A percentile compares a stretch with the other conserved stretches of the same genome.
phyloP scores from a whole-genome alignment of 2,329 filamentous ascomycete species.

The Pyrenophora teres region DNA sequence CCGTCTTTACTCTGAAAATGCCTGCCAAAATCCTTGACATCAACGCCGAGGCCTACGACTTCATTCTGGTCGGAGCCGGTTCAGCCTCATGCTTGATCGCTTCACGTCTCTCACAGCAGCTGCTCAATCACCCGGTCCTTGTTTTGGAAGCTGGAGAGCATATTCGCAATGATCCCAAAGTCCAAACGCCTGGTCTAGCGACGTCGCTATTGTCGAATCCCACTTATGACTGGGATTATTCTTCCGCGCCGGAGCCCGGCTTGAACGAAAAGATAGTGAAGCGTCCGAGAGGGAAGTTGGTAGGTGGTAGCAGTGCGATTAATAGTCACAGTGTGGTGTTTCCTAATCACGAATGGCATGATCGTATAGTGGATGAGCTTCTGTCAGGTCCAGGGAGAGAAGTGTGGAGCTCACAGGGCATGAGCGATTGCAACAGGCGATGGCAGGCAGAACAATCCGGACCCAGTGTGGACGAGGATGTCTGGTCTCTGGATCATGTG shows the following conservation, averaged over 20 bases:
- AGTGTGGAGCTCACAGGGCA: slow-evolving; percentile 17
- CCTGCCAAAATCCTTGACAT: background rate
- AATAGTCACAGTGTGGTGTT: slow-evolving; percentile 29
- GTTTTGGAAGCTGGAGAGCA: slow-evolving; percentile 25
- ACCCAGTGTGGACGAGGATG: background rate
- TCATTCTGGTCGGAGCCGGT: slow-evolving; percentile 22
- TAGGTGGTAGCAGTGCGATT: slow-evolving; percentile 26
- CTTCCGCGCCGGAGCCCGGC: slow-evolving; percentile 15
- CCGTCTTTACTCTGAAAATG: slow-evolving; percentile 1
- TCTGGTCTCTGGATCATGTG: slow-evolving; percentile 10
- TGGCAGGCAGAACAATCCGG: slow-evolving; percentile 14
- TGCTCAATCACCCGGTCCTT: slow-evolving; percentile 16
- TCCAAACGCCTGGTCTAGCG: slow-evolving; percentile 20
- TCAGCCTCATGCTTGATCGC: slow-evolving; percentile 24
- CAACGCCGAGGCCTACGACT: slow-evolving; percentile 16
- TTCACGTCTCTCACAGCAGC: slow-evolving; percentile 23
- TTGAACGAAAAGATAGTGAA: slow-evolving; percentile 19
- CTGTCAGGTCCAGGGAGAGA: slow-evolving; percentile 11
- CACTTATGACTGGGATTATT: slow-evolving; percentile 20
- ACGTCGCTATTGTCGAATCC: slow-evolving; percentile 12
- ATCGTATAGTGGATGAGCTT: slow-evolving; percentile 20
- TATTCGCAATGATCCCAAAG: slow-evolving; percentile 19
- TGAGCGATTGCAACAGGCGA: slow-evolving; percentile 20
- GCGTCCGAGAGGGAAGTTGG: slow-evolving; percentile 24
- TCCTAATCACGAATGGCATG: slow-evolving; percentile 25